phyloP scores from a whole-genome alignment of 176 grass and related monocot genomes.

The Phyllostachys edulis region DNA sequence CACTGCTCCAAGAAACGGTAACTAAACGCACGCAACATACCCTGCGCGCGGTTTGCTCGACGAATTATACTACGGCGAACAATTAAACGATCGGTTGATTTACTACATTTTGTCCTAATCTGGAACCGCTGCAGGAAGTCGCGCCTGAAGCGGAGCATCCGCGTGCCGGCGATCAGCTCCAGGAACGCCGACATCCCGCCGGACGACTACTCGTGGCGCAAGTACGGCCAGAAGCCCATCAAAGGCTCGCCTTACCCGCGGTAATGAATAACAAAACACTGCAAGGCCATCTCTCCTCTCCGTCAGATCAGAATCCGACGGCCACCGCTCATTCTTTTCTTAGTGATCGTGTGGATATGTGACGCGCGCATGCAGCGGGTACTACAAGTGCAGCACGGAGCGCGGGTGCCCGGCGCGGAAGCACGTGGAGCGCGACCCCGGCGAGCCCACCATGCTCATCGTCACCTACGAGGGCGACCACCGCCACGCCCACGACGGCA shows the following conservation, averaged over 20 bases:
- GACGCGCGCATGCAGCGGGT: conserved; percentile 28
- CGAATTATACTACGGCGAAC: not conserved
- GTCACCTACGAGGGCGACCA: conserved; percentile 73
- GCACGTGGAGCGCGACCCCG: conserved; percentile 64
- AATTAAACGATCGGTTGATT: not conserved
- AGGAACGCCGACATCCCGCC: conserved; percentile 57
- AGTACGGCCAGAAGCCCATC: conserved; percentile 99
- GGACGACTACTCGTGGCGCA: conserved; percentile 81
- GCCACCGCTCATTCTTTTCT: too few species aligned
- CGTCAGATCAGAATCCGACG: not conserved
- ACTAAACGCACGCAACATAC: not conserved
- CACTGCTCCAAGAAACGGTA: conserved; percentile 74
- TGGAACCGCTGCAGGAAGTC: conserved; percentile 29
- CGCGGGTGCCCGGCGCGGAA: conserved; percentile 58
- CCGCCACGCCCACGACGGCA: conserved; percentile 23
- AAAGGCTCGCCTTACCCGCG: conserved; percentile 94
- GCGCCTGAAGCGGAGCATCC: conserved; percentile 40
- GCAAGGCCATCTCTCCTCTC: not conserved
- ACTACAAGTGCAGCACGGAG: conserved; percentile 75
- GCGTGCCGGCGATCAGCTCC: conserved; percentile 66
- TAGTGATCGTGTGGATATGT: not conserved
- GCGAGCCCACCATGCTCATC: conserved; percentile 57
- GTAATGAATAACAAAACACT: conserved; percentile 2
- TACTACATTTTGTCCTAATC: not conserved
- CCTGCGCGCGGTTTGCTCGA: not conserved